Evolutionary conservation across 148 eudicot genomes (phyloP).

Genomic region (Vaccinium vitisidaea): DNA sequence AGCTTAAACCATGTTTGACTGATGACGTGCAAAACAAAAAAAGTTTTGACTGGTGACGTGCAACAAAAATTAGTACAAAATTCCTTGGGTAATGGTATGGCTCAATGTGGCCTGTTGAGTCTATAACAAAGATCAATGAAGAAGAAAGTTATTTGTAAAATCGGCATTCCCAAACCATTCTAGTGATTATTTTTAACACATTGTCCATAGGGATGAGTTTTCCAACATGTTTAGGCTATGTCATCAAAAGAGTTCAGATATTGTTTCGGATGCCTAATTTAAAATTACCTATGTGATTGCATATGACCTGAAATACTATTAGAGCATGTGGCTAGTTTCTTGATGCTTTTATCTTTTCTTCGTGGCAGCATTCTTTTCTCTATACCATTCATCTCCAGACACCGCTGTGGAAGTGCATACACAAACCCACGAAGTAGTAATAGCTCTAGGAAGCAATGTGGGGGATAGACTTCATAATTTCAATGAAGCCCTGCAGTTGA

Average conservation of each 20-base stretch:
- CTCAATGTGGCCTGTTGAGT: too few relatives aligned
- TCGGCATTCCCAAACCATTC: too few relatives aligned
- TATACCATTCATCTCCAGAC: conserved; percentile 49
- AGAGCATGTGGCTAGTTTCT: not conserved
- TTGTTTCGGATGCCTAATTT: not conserved
- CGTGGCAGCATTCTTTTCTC: conserved; percentile 39
- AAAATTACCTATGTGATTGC: too few relatives aligned
- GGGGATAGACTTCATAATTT: conserved; percentile 71
- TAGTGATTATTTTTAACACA: too few relatives aligned
- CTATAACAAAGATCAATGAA: too few relatives aligned
- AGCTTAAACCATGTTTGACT: too few relatives aligned
- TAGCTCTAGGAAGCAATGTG: conserved; percentile 93
- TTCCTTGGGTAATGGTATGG: too few relatives aligned
- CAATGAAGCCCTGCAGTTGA: conserved; percentile 53
- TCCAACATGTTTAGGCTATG: not conserved
- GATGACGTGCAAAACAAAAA: too few relatives aligned
- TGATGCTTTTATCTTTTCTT: conserved; percentile 11
- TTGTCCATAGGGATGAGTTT: not conserved
- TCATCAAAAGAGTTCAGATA: not conserved
- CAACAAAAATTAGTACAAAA: too few relatives aligned
- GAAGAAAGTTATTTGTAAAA: too few relatives aligned
- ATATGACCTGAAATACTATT: too few relatives aligned
- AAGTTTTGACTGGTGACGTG: too few relatives aligned
- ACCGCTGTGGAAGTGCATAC: conserved; percentile 51
- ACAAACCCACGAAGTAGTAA: conserved; percentile 73